Evolutionary conservation across 257 asterid genomes (phyloP).

Genomic region (Lycium barbarum): DNA sequence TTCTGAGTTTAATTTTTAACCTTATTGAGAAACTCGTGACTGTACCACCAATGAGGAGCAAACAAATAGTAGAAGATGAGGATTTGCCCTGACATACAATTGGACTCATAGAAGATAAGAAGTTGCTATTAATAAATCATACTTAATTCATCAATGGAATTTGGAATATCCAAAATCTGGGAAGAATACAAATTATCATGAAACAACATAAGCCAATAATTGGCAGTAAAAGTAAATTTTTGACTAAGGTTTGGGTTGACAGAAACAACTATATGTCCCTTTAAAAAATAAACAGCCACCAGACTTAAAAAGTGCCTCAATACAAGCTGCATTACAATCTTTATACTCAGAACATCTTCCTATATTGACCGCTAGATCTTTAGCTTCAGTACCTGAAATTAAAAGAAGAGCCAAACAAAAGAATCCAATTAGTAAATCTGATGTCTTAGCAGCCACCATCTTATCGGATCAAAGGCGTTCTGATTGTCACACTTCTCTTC

Average conservation of each 20-base stretch:
- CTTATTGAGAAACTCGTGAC: background rate
- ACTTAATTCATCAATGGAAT: background rate
- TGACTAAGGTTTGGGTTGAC: background rate
- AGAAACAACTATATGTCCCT: background rate
- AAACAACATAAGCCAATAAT: background rate
- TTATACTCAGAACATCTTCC: background rate
- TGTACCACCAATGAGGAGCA: background rate
- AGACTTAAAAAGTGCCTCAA: background rate
- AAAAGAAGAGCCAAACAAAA: slow-evolving; percentile 22
- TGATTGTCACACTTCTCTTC: background rate
- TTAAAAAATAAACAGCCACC: background rate
- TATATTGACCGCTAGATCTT: background rate
- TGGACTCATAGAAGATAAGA: background rate
- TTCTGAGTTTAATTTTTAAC: background rate
- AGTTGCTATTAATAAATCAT: background rate
- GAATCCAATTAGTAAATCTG: slow-evolving; percentile 8
- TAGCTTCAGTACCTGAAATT: slow-evolving; percentile 15
- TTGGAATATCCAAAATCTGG: background rate
- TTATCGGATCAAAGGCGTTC: background rate
- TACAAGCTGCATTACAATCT: slow-evolving; percentile 25
- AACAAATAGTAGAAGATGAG: background rate
- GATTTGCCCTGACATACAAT: background rate
- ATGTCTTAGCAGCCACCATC: background rate
- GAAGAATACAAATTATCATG: background rate
- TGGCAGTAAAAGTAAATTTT: background rate